These are phyloP conservation scores for Aureoboletus auriporus DNA, from an alignment of 768 basidiomycete species.

Conservation along the genomic window DNA sequence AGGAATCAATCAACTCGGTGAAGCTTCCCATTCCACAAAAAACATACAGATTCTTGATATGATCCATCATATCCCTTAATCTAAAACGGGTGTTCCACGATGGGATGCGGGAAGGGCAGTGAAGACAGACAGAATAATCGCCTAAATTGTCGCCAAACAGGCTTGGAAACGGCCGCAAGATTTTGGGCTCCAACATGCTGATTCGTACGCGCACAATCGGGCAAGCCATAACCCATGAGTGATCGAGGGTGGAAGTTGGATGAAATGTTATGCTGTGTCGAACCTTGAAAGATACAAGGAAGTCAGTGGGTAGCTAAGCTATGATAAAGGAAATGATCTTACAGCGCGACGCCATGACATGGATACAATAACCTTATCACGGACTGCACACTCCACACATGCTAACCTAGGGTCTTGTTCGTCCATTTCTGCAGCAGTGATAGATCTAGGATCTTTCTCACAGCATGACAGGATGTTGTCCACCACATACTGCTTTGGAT, in stretches of 20 bases:
- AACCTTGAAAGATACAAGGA: constrained; percentile 8
- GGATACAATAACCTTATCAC: not conserved
- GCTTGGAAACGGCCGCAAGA: not conserved
- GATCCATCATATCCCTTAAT: constrained; percentile 9
- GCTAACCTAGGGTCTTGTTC: constrained; percentile 11
- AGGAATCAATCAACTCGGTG: not conserved
- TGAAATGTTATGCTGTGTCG: constrained; percentile 16
- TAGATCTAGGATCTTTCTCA: constrained; percentile 21
- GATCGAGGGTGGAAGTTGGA: constrained; percentile 2
- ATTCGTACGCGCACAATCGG: not conserved
- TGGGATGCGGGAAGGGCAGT: constrained; percentile 25
- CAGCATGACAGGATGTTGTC: constrained; percentile 15
- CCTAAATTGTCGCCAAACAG: not conserved
- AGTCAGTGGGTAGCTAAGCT: not conserved
- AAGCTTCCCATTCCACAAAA: not conserved
- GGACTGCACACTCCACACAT: constrained; percentile 16
- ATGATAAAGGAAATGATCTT: not conserved
- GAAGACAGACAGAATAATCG: constrained; percentile 22
- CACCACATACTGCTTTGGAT: constrained; percentile 15
- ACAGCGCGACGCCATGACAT: constrained; percentile 27
- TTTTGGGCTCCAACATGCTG: not conserved
- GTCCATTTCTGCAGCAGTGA: constrained; percentile 27
- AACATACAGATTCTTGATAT: constrained; percentile 20
- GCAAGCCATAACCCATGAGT: constrained; percentile 9
- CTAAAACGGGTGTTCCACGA: constrained; percentile 25